Percentiles rank a stretch among this genome's conserved stretches.
phyloP scores from a whole-genome alignment of 306 rosid species.

The Dalbergia cochinchinensis region DNA sequence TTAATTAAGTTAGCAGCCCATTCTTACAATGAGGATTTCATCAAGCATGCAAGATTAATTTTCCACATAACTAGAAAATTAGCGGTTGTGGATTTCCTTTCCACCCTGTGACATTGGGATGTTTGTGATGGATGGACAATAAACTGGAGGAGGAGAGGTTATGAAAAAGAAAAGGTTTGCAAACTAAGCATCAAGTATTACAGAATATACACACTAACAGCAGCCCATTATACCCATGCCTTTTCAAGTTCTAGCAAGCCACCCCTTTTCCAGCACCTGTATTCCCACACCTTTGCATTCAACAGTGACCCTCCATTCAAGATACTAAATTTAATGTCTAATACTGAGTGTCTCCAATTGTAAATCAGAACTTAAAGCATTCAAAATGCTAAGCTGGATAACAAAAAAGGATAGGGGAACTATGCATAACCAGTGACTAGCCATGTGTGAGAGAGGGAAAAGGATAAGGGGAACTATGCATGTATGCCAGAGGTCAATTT shows the following conservation, averaged over 20 bases:
- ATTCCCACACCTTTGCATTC: constrained; percentile 6
- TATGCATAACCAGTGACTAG: neutral
- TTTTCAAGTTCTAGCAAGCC: constrained; percentile 29
- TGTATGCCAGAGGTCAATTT: constrained; percentile 4
- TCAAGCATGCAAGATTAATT: neutral
- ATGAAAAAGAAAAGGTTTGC: neutral
- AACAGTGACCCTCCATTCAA: no score
- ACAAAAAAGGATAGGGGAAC: no score
- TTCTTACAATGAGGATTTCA: neutral
- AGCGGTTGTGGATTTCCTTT: constrained; percentile 25
- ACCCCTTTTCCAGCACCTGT: neutral
- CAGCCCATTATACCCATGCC: neutral
- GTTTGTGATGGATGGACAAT: constrained; percentile 20
- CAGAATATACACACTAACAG: neutral
- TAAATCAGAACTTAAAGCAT: constrained; percentile 24
- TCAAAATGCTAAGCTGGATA: neutral
- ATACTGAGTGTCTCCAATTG: constrained; percentile 9
- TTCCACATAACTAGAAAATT: neutral
- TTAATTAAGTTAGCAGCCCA: constrained; percentile 12
- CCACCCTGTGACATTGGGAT: constrained; percentile 2
- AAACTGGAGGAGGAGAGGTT: constrained; percentile 25
- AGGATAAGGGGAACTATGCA: constrained; percentile 12
- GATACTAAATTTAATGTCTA: neutral
- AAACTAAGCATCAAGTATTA: constrained; percentile 20
- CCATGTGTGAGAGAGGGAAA: neutral